Evolutionary conservation across 2,329 filamentous ascomycete genomes (phyloP), one percentile per base, ranked within the genome.

Genomic region (Colletotrichum sp.): DNA sequence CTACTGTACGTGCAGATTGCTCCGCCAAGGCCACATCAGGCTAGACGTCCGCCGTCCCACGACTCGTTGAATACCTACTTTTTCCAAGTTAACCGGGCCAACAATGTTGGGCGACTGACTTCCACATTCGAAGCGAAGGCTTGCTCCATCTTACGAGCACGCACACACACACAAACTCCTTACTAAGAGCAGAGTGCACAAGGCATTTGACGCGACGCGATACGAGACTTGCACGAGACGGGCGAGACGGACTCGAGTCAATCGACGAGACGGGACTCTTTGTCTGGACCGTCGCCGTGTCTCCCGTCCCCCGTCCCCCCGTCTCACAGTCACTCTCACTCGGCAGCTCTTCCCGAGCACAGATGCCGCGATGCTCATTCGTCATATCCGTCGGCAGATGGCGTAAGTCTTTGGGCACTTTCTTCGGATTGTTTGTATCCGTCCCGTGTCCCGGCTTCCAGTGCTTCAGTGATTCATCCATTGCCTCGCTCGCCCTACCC

Each of bases 321-420:
- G 66, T 61, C 52, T 49, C 44, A 49, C 19, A 49, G 44, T n/a
- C 44, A 49, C 34, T 49, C 57, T 70, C 27, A 52, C 64, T 64
- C 70, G 70, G 63, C 69, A 72, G 62, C 72, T n/a, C 36, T 34
- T 61, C 9, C 63, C 73, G 73, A 69, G 62, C 64, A 69, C 65
- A 55, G 55, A 67, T 68, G 22, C 36, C 6, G 49, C n/a, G 34
- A 32, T 69, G 71, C 64, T 69, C 57, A 63, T 69, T 72, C 55
- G 64, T 34, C 64, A 32, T 34, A 32, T 59, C 49, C 22, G 19
- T 57, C 44, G 32, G 55, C 34, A 64, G 30, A 27, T 36, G 13
- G 32, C 13, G 22, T 25, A 34, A n/a, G 30, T 25, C 32, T 32
- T 32, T 39, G 32, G 34, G 34, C 61, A 36, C n/a, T 22, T 44